phyloP scores from a whole-genome alignment of 352 stramenopile species.

The Phytophthora kernoviae region DNA sequence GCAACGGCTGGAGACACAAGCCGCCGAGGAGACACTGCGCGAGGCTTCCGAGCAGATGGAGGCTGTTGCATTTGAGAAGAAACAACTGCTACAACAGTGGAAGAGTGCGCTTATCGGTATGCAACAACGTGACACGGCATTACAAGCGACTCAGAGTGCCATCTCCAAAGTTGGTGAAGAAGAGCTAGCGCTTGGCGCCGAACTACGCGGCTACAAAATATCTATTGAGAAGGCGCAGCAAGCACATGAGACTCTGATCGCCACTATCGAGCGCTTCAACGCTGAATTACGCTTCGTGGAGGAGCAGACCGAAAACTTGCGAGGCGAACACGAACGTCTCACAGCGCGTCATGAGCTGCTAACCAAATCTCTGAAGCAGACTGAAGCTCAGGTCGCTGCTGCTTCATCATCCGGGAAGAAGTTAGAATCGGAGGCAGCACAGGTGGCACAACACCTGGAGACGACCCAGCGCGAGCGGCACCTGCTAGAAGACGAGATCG shows the following conservation, averaged over 20 bases:
- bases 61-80: conserved; percentile 94
- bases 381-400: conserved; percentile 79
- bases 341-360: conserved; percentile 88
- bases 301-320: conserved; percentile 60
- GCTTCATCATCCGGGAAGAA: conserved; percentile 65
- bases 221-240: conserved; percentile 85
- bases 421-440: conserved; percentile 70
- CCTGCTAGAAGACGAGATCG: conserved; percentile 87
- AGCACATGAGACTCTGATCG: conserved; percentile 84
- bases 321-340: conserved; percentile 75
- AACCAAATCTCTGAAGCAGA: conserved; percentile 87
- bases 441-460: conserved; percentile 78
- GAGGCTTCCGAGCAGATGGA: conserved; percentile 93
- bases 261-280: conserved; percentile 88
- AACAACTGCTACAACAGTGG: conserved; percentile 95
- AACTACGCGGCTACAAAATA: conserved; percentile 89
- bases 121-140: conserved; percentile 90
- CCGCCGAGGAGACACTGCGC: conserved; percentile 86
- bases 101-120: conserved; percentile 94
- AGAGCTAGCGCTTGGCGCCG: conserved; percentile 77
- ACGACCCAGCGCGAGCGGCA: conserved; percentile 90
- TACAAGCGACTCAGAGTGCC: conserved; percentile 87
- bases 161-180: conserved; percentile 85
- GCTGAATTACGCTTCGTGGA: conserved; percentile 76
- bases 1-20: conserved; percentile 86